Base-by-base conservation (phyloP, 2,329 filamentous ascomycete species). In the Fusarium fracticaudum region DNA sequence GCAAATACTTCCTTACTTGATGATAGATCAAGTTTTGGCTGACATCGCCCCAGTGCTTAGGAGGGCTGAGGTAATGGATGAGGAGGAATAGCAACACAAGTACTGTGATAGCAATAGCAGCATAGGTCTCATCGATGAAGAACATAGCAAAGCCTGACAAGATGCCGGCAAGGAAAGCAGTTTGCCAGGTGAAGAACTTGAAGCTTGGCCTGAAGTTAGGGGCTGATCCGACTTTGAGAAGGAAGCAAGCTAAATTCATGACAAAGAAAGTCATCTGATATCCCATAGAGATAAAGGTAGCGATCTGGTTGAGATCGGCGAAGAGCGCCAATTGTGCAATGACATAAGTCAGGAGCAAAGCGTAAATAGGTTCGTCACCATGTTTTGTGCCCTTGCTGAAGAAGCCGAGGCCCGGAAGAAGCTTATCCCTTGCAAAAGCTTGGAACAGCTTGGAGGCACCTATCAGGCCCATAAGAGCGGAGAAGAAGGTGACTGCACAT, bases 251-350 rank as follows among this genome's bases (percentile, higher is more conserved):
- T 14, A 97, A 83, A 73, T 97, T 97, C 82, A 94, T 96, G 45
- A 96, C 93, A 58, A 97, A 89, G 78, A 97, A 97, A 0, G 94
- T 97, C 92, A 97, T 96, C 87, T 96, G 90, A 79, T 96, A 97
- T 22, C 93, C 93, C 93, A 97, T 97, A 5, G 94, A 96, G 51
- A 97, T 94, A 65, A 97, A 91, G 0, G 94, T 96, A 11, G 94
- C 94, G 76, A 97, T 97, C 79, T 94, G 92, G 80, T 97, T 96
- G 74, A 97, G 89, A 78, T 97, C 91, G 50, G 93, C 92, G 58
- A 97, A 88, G 82, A 97, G 92, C 0, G 94, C 94, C 35, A 95
- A 73, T 79, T 97, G 94, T 2, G 94, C 91, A 64, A 96, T 89
- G 8, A 89, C 74, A 78, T 93, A 96, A 0, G 94, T 96, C 40